Evolutionary conservation across 2,329 filamentous ascomycete species (phyloP).

Genomic region (Cladosporium velox): DNA sequence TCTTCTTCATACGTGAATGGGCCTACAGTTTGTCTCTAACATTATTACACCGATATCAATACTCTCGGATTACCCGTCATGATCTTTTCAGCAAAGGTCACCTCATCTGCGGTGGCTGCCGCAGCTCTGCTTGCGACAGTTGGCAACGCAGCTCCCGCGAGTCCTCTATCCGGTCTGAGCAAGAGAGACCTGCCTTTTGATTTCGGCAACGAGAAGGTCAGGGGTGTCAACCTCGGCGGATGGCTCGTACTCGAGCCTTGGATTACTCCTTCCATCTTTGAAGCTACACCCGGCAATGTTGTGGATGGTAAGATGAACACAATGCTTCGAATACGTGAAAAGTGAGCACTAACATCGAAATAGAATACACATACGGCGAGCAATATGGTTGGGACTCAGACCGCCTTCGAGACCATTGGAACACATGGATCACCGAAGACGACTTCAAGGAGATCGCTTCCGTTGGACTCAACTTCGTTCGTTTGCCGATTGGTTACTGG

Average conservation of each 20-base stretch:
- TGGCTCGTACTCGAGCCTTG: slow-evolving; percentile 66
- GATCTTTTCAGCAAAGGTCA: slow-evolving; percentile 24
- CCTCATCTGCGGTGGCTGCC: slow-evolving; percentile 26
- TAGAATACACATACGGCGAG: slow-evolving; percentile 35
- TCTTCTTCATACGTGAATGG: slow-evolving; percentile 7
- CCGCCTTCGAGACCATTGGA: slow-evolving; percentile 53
- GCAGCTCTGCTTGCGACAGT: slow-evolving; percentile 31
- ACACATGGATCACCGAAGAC: slow-evolving; percentile 51
- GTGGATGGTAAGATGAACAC: slow-evolving; percentile 46
- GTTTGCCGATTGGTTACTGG: slow-evolving; percentile 63
- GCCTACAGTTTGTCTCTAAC: not conserved
- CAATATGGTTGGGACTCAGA: slow-evolving; percentile 23
- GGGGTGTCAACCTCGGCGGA: slow-evolving; percentile 64
- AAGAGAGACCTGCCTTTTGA: slow-evolving; percentile 39
- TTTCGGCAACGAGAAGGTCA: slow-evolving; percentile 58
- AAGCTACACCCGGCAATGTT: slow-evolving; percentile 37
- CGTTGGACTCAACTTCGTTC: slow-evolving; percentile 60
- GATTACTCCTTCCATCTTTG: slow-evolving; percentile 64
- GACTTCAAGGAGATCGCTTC: slow-evolving; percentile 61
- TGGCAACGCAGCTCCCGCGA: slow-evolving; percentile 28
- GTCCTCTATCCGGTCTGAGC: slow-evolving; percentile 25
- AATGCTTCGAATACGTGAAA: not conserved
- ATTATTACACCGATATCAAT: not conserved
- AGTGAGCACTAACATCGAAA: slow-evolving; percentile 9
- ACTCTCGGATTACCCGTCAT: slow-evolving; percentile 23